These are phyloP conservation scores for Malus hybrid DNA, from an alignment of 331 rosid genomes.

Conservation along the genomic window DNA sequence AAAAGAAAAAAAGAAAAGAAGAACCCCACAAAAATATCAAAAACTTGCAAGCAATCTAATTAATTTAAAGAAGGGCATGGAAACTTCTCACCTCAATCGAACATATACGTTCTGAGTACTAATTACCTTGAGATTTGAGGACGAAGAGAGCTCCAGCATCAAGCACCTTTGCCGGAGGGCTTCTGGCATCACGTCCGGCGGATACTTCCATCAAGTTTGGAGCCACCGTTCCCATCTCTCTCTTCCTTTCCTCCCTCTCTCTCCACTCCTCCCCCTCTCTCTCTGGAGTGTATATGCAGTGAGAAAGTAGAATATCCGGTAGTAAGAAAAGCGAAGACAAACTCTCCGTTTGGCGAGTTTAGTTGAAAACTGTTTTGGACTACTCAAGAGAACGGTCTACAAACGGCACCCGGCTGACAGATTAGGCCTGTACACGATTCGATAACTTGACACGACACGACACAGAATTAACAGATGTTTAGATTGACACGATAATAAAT, in stretches of 20 bases:
- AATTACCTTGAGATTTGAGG: constrained; percentile 45
- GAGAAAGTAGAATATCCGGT: background rate
- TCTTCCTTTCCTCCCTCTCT: background rate
- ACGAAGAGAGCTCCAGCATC: constrained; percentile 63
- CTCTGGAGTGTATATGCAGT: background rate
- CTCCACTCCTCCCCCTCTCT: background rate
- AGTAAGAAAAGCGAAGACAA: background rate
- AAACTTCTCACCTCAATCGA: too few species aligned
- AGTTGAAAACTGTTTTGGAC: background rate
- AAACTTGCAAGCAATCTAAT: background rate
- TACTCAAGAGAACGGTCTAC: background rate
- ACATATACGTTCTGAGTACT: background rate
- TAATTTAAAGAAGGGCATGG: too few species aligned
- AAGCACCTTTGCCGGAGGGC: constrained; percentile 11
- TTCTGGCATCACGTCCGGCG: background rate
- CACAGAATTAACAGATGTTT: too few species aligned
- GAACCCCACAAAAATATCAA: too few species aligned
- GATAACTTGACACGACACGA: too few species aligned
- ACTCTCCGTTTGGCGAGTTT: background rate
- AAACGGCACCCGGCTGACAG: background rate
- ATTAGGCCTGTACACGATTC: too few species aligned
- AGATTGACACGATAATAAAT: too few species aligned
- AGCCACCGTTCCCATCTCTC: constrained; percentile 33
- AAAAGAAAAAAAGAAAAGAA: too few species aligned
- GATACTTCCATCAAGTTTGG: constrained; percentile 21